phyloP scores from a whole-genome alignment of 495 filamentous ascomycete genomes.

The Mytilinidion resinicola region DNA sequence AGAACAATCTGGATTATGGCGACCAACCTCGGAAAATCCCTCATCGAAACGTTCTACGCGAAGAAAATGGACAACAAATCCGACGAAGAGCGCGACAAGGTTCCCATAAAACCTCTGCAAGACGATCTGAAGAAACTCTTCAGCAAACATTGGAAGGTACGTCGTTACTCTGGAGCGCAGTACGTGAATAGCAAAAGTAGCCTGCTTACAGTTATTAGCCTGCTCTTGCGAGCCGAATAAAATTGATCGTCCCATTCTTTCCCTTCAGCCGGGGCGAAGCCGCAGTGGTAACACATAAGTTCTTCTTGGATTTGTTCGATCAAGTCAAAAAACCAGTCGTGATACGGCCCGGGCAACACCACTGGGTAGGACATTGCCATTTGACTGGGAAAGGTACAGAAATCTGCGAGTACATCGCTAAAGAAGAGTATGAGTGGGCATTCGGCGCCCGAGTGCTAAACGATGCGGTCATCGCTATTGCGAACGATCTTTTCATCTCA shows the following conservation, averaged over 20 bases:
- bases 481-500: too few relatives aligned
- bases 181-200: not conserved
- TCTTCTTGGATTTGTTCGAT: slow-evolving; percentile 34
- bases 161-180: not conserved
- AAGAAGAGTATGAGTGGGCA: too few relatives aligned
- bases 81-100: not conserved
- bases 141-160: slow-evolving; percentile 2
- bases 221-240: slow-evolving; percentile 40
- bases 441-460: too few relatives aligned
- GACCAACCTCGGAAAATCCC: slow-evolving; percentile 43
- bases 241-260: slow-evolving; percentile 43
- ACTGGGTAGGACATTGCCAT: too few relatives aligned
- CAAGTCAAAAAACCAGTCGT: slow-evolving; percentile 32
- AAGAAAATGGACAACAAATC: not conserved
- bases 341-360: too few relatives aligned
- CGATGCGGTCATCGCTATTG: too few relatives aligned
- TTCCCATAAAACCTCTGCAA: slow-evolving; percentile 23
- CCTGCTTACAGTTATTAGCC: slow-evolving; percentile 18
- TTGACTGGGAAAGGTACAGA: too few relatives aligned
- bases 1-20: slow-evolving; percentile 54
- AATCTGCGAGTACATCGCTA: too few relatives aligned
- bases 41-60: slow-evolving; percentile 26
- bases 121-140: slow-evolving; percentile 44
- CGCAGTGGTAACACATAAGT: slow-evolving; percentile 42
- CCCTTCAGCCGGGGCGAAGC: slow-evolving; percentile 41